Percentiles rank a stretch among this genome's conserved stretches.
Conservation (phyloP, 2,329 filamentous ascomycete genomes). For the Aspergillus neoniger region DNA sequence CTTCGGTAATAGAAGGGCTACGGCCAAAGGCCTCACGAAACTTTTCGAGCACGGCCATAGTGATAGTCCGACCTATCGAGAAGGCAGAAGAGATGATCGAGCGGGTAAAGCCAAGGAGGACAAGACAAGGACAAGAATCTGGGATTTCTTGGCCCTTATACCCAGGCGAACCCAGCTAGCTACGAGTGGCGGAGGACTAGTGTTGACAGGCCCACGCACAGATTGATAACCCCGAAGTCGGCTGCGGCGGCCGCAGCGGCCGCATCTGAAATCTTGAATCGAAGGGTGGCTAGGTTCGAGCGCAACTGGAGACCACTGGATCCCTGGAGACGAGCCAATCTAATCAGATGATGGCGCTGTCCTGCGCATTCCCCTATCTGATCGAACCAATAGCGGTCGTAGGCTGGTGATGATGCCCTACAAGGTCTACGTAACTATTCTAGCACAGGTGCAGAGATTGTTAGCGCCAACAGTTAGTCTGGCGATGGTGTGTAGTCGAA, state of each 20-base stretch:
- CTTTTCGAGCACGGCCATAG: neutral
- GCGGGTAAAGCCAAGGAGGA: neutral
- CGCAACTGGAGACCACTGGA: neutral
- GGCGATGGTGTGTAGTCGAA: neutral
- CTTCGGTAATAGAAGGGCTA: neutral
- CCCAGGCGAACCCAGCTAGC: neutral
- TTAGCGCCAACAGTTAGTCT: neutral
- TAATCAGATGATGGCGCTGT: neutral
- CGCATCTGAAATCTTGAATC: neutral
- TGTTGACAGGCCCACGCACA: neutral
- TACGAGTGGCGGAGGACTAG: neutral
- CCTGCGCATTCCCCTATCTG: neutral
- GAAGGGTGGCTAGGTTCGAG: no score
- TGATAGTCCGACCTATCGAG: neutral
- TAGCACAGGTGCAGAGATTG: neutral
- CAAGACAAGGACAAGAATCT: neutral
- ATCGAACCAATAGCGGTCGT: neutral
- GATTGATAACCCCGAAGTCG: neutral
- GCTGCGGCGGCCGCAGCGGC: neutral
- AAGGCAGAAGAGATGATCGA: neutral
- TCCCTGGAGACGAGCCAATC: neutral
- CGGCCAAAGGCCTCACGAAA: neutral
- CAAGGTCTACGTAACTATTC: neutral
- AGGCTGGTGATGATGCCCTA: neutral
- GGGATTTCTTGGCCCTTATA: neutral